phyloP scores from a whole-genome alignment of 495 filamentous ascomycete genomes.

The Tetracladium marchalianum region DNA sequence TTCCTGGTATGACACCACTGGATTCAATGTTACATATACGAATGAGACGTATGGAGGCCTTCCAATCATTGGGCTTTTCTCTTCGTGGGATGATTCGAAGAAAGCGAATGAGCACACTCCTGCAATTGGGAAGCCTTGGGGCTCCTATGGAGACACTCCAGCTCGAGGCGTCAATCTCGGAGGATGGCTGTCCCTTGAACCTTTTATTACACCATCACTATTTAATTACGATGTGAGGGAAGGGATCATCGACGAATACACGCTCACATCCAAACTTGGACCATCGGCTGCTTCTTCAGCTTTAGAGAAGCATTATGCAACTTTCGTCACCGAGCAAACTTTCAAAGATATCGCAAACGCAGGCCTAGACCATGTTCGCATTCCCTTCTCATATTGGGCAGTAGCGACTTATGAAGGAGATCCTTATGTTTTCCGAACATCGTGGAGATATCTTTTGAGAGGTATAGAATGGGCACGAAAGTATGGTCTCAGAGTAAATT shows the following conservation, averaged over 20 bases:
- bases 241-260: conserved; percentile 82
- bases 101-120: conserved; percentile 72
- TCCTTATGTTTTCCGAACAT: conserved; percentile 75
- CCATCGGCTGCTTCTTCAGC: conserved; percentile 43
- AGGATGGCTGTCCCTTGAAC: conserved; percentile 90
- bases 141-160: conserved; percentile 65
- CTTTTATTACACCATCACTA: conserved; percentile 88
- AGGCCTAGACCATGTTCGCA: conserved; percentile 91
- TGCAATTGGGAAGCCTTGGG: conserved; percentile 60
- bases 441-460: conserved; percentile 90
- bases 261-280: conserved; percentile 61
- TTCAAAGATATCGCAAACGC: conserved; percentile 78
- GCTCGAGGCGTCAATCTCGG: conserved; percentile 89
- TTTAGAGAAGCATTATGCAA: conserved; percentile 84
- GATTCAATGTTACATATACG: conserved; percentile 94
- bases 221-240: conserved; percentile 60
- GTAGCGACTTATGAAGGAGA: conserved; percentile 78
- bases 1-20: conserved; percentile 82
- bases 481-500: conserved; percentile 85
- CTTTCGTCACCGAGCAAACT: conserved; percentile 73
- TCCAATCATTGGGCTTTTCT: conserved; percentile 80
- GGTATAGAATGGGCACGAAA: conserved; percentile 90
- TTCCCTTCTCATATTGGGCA: conserved; percentile 94
- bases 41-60: conserved; percentile 74
- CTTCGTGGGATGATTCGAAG: conserved; percentile 76